Evolutionary conservation across 2,329 filamentous ascomycete genomes (phyloP).

Genomic region (Fusarium sp.): DNA sequence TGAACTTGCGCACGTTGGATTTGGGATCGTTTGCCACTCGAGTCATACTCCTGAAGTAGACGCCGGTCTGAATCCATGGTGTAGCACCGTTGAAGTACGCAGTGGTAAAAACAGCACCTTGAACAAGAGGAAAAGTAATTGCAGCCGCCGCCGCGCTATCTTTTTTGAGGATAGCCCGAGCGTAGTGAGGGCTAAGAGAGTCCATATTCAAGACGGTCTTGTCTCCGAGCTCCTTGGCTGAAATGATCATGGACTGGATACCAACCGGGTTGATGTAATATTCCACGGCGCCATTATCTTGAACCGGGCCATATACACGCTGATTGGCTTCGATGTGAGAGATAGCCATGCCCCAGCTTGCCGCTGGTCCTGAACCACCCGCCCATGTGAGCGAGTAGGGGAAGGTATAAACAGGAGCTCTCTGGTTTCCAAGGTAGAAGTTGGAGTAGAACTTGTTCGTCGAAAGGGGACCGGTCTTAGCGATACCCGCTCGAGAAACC

Average conservation of each 20-base stretch:
- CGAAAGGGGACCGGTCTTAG: slow-evolving; percentile 60
- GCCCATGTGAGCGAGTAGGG: slow-evolving; percentile 77
- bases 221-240: slow-evolving; percentile 75
- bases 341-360: slow-evolving; percentile 80
- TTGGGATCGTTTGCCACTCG: slow-evolving; percentile 65
- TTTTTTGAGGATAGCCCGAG: slow-evolving; percentile 72
- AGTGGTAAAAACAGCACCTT: slow-evolving; percentile 90
- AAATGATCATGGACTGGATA: slow-evolving; percentile 82
- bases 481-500: slow-evolving; percentile 62
- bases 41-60: slow-evolving; percentile 76
- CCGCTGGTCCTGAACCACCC: slow-evolving; percentile 67
- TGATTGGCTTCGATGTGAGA: slow-evolving; percentile 76
- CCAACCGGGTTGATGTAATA: slow-evolving; percentile 86
- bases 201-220: slow-evolving; percentile 66
- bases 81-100: slow-evolving; percentile 75
- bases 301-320: slow-evolving; percentile 70
- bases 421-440: slow-evolving; percentile 79
- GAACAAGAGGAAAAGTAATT: slow-evolving; percentile 82
- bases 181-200: slow-evolving; percentile 65
- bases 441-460: slow-evolving; percentile 88
- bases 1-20: slow-evolving; percentile 78
- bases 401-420: slow-evolving; percentile 74
- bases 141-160: slow-evolving; percentile 62
- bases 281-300: slow-evolving; percentile 64
- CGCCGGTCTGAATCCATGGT: slow-evolving; percentile 76